Evolutionary conservation across 352 stramenopile genomes (phyloP).

Genomic region (Phytophthora ramorum): DNA sequence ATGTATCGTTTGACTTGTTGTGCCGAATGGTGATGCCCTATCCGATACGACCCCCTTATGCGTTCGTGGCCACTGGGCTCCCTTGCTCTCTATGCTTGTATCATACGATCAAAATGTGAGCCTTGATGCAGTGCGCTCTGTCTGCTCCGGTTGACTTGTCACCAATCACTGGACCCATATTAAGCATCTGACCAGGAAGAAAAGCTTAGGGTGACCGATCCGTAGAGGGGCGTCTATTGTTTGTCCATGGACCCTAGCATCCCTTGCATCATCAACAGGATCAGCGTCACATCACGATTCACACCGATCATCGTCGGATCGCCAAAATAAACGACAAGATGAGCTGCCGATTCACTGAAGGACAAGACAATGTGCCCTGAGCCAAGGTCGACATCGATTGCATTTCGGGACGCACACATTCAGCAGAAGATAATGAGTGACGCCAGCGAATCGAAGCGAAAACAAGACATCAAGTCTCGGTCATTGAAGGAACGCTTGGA

Average conservation of each 20-base stretch:
- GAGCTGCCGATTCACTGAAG: neutral
- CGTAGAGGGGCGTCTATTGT: conserved; percentile 8
- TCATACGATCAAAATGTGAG: conserved; percentile 9
- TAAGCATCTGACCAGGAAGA: conserved; percentile 36
- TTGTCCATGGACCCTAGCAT: neutral
- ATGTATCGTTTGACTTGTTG: conserved; percentile 7
- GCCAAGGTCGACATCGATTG: conserved; percentile 1
- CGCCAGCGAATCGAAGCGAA: neutral
- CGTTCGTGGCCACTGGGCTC: neutral
- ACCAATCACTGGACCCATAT: conserved; percentile 6
- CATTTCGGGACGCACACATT: conserved; percentile 6
- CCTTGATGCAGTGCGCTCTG: conserved; percentile 11
- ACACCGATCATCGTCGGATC: conserved; percentile 15
- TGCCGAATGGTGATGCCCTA: conserved; percentile 11
- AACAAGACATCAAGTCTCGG: neutral
- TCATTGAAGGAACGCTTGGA: neutral
- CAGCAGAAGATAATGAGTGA: neutral
- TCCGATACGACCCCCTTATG: neutral
- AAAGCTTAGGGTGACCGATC: conserved; percentile 32
- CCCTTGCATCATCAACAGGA: conserved; percentile 27
- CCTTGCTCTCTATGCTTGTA: neutral
- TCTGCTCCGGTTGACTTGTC: conserved; percentile 1
- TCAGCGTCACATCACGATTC: conserved; percentile 5
- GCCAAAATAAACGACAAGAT: conserved; percentile 8
- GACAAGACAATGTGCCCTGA: conserved; percentile 5